Base-by-base conservation (phyloP, 2,329 filamentous ascomycete species). In the Diaporthe citrichinensis region DNA sequence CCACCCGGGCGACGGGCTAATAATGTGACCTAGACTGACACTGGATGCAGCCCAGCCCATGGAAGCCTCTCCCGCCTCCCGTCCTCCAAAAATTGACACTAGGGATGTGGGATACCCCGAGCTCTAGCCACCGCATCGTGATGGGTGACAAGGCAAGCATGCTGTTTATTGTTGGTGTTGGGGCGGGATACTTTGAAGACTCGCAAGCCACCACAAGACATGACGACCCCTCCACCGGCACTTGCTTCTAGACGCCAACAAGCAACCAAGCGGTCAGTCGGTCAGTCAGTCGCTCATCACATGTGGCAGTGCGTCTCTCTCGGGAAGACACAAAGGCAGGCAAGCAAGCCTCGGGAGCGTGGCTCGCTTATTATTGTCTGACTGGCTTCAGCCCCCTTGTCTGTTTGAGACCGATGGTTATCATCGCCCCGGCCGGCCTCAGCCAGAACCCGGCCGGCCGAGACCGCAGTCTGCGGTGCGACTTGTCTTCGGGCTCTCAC, bases 391-490 rank as follows among this genome's bases (percentile, higher is more conserved):
- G 65, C 49, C 46, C 34, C 65, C 3, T n/a, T 34, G 12, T 25
- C 17, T 36, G 65, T 69, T 41, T 69, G 46, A 69, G 65, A 41
- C 49, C 34, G 7, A 17, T 1, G 34, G 65, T 69, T 34, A 15
- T 55, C 49, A 55, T 41, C 65, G 34, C 49, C 46, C 49, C 49
- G 49, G 34, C 65, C 65, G 49, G 65, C 65, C 65, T 25, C 34
- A 69, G 65, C 65, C 65, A 69, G 31, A 55, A 20, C 65, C 65
- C 65, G 65, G 14, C 65, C 65, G n/a, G 65, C 49, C 49, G 65
- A 69, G 49, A 17, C 49, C 49, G 28, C 53, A 14, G 65, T 39
- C 25, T 41, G 34, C 28, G 25, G 31, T 41, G 46, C 49, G 31
- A 55, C 46, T 55, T 41, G 34, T 9, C 15, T 55, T 55, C 49